A percentile compares a stretch with the other conserved stretches of the same genome.
Conservation (phyloP, 2,329 filamentous ascomycete genomes). For the Cordyceps javanica region DNA sequence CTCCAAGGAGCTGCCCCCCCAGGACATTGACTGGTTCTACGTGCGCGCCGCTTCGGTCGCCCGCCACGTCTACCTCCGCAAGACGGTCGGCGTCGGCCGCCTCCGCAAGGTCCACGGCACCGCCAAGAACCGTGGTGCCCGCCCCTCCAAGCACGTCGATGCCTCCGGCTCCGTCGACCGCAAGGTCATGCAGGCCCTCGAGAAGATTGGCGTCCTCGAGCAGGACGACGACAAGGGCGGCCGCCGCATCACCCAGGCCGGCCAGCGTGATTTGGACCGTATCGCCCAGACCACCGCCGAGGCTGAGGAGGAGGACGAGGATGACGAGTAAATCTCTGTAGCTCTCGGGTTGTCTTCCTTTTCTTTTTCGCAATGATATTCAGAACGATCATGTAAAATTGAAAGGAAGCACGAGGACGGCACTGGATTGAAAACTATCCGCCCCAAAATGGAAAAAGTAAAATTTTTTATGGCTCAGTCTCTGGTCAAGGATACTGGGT, state of each 20-base stretch:
- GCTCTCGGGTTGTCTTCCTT: too few species aligned
- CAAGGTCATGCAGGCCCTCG: slow-evolving; percentile 93
- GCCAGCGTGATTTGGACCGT: slow-evolving; percentile 98
- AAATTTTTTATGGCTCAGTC: background rate
- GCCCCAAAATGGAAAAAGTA: background rate
- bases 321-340: slow-evolving; percentile 52
- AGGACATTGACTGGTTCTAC: slow-evolving; percentile 97
- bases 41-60: slow-evolving; percentile 88
- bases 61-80: slow-evolving; percentile 98
- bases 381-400: too few species aligned
- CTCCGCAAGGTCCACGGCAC: slow-evolving; percentile 94
- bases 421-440: background rate
- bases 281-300: slow-evolving; percentile 77
- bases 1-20: slow-evolving; percentile 94
- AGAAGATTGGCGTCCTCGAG: slow-evolving; percentile 99
- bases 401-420: background rate
- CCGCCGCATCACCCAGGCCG: slow-evolving; percentile 94
- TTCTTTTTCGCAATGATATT: too few species aligned
- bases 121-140: slow-evolving; percentile 92
- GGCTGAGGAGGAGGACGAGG: slow-evolving; percentile 61
- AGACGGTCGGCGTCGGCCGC: slow-evolving; percentile 97
- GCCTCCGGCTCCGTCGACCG: slow-evolving; percentile 94
- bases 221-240: slow-evolving; percentile 97
- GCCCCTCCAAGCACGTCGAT: slow-evolving; percentile 91
- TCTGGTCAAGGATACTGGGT: slow-evolving; percentile 1